Evolutionary conservation across 1,284 basidiomycete species (phyloP).

Genomic region (Flammula alnicola): DNA sequence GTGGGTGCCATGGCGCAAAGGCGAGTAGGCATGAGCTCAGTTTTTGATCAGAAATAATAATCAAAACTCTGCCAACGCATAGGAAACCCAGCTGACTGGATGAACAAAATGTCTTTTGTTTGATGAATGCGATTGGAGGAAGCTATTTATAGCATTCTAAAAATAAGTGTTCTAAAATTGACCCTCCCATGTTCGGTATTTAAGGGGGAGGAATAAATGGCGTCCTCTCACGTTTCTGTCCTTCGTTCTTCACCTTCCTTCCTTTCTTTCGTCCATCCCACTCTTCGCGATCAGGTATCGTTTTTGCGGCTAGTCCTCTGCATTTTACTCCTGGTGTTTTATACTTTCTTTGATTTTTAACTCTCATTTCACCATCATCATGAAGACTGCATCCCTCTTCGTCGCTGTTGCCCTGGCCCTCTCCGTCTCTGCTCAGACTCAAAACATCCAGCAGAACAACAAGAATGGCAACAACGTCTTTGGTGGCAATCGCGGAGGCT

Average conservation of each 20-base stretch:
- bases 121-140: background rate
- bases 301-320: slow-evolving; percentile 36
- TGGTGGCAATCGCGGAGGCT: slow-evolving; percentile 24
- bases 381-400: slow-evolving; percentile 36
- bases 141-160: slow-evolving; percentile 15
- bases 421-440: too few species aligned
- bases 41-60: too few species aligned
- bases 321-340: slow-evolving; percentile 32
- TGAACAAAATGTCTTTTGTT: too few species aligned
- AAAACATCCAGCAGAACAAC: slow-evolving; percentile 23
- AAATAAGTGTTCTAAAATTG: slow-evolving; percentile 7
- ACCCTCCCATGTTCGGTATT: slow-evolving; percentile 8
- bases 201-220: slow-evolving; percentile 7
- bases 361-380: slow-evolving; percentile 29
- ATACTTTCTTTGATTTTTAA: slow-evolving; percentile 28
- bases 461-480: slow-evolving; percentile 18
- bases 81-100: too few species aligned
- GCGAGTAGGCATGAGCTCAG: background rate
- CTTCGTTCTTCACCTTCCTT: slow-evolving; percentile 25
- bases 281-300: slow-evolving; percentile 40
- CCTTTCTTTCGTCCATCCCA: slow-evolving; percentile 22
- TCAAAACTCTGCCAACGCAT: too few species aligned
- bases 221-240: slow-evolving; percentile 22
- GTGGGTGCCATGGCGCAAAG: background rate
- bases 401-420: slow-evolving; percentile 34